Conservation (phyloP, 371 early-diverging fungal species). For the Thermomucor indicae-seudaticae region DNA sequence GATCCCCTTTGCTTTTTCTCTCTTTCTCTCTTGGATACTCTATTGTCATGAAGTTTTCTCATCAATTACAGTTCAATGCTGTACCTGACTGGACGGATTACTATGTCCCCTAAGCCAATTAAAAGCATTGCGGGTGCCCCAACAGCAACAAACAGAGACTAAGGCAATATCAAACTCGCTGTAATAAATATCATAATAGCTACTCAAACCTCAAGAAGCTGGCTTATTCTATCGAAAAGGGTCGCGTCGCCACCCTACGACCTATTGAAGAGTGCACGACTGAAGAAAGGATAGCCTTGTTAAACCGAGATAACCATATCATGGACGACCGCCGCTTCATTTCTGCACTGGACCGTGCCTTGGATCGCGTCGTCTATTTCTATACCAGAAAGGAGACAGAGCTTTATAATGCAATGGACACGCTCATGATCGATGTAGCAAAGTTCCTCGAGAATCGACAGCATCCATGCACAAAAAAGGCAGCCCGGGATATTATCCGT, state of each 20-base stretch:
- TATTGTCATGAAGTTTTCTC: conserved; percentile 57
- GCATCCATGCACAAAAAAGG: no score
- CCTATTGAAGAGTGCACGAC: no score
- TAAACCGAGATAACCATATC: conserved; percentile 22
- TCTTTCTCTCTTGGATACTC: no score
- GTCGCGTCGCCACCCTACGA: conserved; percentile 63
- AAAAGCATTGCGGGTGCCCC: neutral
- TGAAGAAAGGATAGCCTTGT: no score
- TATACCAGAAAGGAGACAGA: conserved; percentile 83
- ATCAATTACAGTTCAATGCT: conserved; percentile 84
- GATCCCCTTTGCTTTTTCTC: no score
- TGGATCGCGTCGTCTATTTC: conserved; percentile 75
- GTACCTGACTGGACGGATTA: conserved; percentile 90
- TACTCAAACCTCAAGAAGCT: conserved; percentile 89
- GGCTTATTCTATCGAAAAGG: conserved; percentile 85
- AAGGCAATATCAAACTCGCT: conserved; percentile 41
- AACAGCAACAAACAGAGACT: conserved; percentile 50
- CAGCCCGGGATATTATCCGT: neutral
- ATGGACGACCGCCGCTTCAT: conserved; percentile 58
- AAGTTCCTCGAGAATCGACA: neutral
- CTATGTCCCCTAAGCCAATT: conserved; percentile 59
- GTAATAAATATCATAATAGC: conserved; percentile 22
- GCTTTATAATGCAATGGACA: conserved; percentile 62
- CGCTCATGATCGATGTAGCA: conserved; percentile 19
- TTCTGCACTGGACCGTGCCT: conserved; percentile 72